Evolutionary conservation across 2,329 filamentous ascomycete species (phyloP), one percentile per base, ranked within the genome.

Genomic region (Epichloe bromicola): DNA sequence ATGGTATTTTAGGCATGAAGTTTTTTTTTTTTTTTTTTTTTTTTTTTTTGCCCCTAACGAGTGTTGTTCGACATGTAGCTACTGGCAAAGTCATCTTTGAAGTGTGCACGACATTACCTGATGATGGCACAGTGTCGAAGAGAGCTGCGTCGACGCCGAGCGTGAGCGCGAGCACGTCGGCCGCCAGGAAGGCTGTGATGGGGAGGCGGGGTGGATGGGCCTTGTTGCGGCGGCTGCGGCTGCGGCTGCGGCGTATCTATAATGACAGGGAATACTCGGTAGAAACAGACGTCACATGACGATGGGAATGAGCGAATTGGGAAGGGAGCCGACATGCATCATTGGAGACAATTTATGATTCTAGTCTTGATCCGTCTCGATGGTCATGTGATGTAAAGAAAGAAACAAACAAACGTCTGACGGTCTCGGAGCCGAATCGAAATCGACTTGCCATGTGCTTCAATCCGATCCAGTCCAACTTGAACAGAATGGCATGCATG

Each of bases 61-160:
- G 14, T 39, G 2, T 43, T 12, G 20, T 15, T 15, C 20, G 4
- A 26, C 39, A 23, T 7, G 17, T 17, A 55, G 54, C 41, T 8
- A 50, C 52, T 5, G 50, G 49, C 10, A 39, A 15, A 38, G 48
- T 52, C 43, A 52, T 55, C 8, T 17, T 44, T 10, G 17, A 51
- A 7, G 30, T 54, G 39, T 53, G 53, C 45, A 37, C 26, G 38
- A 19, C 49, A 12, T 17, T 51, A 26, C 37, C 49, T 7, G 49
- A 34, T 4, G 15, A 12, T 30, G 14, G 4, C 7, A 42, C 26
- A 19, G 12, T 6, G 5, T 19, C 36, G 20, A 30, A 42, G 26
- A 20, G 11, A 5, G 17, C 26, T 36, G 7, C 5, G 15, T 11
- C 14, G 19, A 39, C 45, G 23, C 38, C 33, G 39, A 43, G 8